phyloP scores from a whole-genome alignment of 163 green algal species.

The Scenedesmus sp. region DNA sequence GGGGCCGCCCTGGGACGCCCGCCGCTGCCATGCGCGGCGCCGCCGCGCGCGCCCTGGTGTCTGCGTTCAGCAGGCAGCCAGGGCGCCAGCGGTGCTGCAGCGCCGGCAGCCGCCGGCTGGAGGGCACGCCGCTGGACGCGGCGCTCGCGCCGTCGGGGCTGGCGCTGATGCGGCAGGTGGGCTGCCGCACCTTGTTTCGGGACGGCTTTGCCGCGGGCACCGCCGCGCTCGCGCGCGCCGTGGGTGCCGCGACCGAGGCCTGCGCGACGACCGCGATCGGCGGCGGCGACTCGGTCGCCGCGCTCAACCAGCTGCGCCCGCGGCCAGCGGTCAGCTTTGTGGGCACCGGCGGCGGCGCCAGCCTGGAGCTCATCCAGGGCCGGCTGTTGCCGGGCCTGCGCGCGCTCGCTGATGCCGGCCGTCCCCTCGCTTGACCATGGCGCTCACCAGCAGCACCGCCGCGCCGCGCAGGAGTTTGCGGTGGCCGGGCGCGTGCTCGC shows the following conservation, averaged over 20 bases:
- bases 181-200: constrained; percentile 65
- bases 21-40: too few relatives aligned
- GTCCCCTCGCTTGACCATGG: too few relatives aligned
- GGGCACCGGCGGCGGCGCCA: constrained; percentile 61
- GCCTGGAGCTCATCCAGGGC: constrained; percentile 63
- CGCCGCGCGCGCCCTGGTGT: too few relatives aligned
- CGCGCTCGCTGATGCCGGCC: too few relatives aligned
- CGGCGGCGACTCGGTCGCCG: constrained; percentile 53
- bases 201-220: constrained; percentile 62
- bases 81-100: neutral
- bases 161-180: constrained; percentile 53
- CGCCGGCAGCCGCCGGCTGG: neutral
- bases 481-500: constrained; percentile 15
- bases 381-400: constrained; percentile 55
- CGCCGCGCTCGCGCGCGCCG: constrained; percentile 37
- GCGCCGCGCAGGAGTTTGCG: constrained; percentile 54
- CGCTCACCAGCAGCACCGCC: too few relatives aligned
- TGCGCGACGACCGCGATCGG: constrained; percentile 59
- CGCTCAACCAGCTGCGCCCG: constrained; percentile 49
- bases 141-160: constrained; percentile 38
- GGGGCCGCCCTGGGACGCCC: too few relatives aligned
- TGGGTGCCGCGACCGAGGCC: constrained; percentile 43
- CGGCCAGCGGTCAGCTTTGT: constrained; percentile 49
- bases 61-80: too few relatives aligned
- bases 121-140: constrained; percentile 18